Conservation (phyloP, 163 green algal species). For the Scenedesmus sp. region DNA sequence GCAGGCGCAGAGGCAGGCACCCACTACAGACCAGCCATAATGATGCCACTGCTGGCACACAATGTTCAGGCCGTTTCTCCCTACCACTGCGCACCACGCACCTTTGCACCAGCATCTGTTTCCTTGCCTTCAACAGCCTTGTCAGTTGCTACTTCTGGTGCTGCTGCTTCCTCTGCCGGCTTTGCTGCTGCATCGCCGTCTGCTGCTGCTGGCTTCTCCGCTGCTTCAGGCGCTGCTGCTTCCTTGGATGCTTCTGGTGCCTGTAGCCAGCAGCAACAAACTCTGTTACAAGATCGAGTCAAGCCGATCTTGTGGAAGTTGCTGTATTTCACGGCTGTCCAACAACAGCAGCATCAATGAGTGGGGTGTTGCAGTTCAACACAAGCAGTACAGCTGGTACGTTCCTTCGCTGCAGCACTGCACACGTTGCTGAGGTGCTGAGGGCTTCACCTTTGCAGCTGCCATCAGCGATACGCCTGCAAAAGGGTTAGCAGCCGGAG, state of each 20-base stretch:
- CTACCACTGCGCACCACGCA: not conserved
- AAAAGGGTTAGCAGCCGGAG: slow-evolving; percentile 48
- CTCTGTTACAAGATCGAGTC: not conserved
- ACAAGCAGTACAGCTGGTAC: not conserved
- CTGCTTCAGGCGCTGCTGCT: slow-evolving; percentile 4
- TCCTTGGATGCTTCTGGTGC: slow-evolving; percentile 5
- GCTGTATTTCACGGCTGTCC: too few relatives aligned
- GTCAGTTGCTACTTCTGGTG: not conserved
- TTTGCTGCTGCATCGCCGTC: not conserved
- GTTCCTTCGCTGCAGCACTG: not conserved
- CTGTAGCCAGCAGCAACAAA: not conserved
- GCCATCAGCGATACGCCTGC: slow-evolving; percentile 38
- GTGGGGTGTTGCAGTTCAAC: not conserved
- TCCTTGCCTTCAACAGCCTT: not conserved
- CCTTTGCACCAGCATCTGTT: not conserved
- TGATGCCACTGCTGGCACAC: not conserved
- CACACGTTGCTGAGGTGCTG: not conserved
- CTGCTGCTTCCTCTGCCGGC: not conserved
- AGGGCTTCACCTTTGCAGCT: slow-evolving; percentile 16
- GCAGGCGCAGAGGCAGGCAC: not conserved
- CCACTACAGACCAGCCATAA: too few relatives aligned
- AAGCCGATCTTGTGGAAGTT: not conserved
- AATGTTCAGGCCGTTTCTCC: not conserved
- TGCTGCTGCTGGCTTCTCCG: not conserved
- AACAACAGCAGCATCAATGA: not conserved